Evolutionary conservation across 2,329 filamentous ascomycete species (phyloP), one percentile per base, ranked within the genome.

Genomic region (Diaporthe vaccinii): DNA sequence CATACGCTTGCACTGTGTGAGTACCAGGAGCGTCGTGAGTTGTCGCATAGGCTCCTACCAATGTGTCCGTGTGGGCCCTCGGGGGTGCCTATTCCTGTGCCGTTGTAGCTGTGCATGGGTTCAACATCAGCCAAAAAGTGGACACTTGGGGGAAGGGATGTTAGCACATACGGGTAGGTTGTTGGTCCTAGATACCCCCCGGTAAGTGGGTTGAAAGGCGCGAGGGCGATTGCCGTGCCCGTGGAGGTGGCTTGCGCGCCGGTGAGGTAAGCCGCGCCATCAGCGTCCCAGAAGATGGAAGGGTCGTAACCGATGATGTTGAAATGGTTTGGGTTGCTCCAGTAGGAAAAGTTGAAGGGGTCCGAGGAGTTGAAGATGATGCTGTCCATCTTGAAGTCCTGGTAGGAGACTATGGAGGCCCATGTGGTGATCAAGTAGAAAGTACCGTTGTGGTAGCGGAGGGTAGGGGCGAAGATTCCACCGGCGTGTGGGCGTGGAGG

Each of bases 251-350:
- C 73, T 8, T 62, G 75, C 69, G 79, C 80, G 44, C 80, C 80
- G 53, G 78, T 77, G 7, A 84, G 76, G 72, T 87, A 86, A 17
- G 81, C 78, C 8, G 78, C 79, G 4, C 81, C 82, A 75, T 85
- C 81, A 9, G 20, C 15, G 55, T 87, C 84, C 61, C 86, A 87
- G 55, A 88, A 85, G n/a, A 89, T 81, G 79, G 88, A 86, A 0
- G 86, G 83, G 71, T 88, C 87, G 10, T 89, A 87, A 5, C 84
- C 85, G 25, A 82, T 76, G 39, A 86, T 84, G 1, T 82, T 79
- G 67, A 86, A 85, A 44, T 79, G 79, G 4, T 85, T 78, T 0
- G 85, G 80, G 20, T 81, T 78, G 28, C 78, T 80, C 80, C 80
- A 82, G 7, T 74, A 41, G 6, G 74, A 77, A 9, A 76, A 41